phyloP scores from a whole-genome alignment of 345 rosid species.

The Bruguiera sexangula region DNA sequence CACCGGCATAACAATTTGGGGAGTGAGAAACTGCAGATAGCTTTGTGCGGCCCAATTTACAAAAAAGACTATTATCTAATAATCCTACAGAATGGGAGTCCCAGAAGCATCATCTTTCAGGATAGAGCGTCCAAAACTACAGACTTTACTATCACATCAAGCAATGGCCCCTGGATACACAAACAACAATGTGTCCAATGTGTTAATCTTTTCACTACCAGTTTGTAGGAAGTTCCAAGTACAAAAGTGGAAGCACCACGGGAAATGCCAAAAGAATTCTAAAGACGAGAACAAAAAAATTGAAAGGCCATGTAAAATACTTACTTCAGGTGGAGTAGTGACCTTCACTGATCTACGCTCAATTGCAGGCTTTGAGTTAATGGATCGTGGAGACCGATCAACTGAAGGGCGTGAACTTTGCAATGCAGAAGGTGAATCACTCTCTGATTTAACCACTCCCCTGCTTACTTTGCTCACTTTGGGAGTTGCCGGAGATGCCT shows the following conservation, averaged over 20 bases:
- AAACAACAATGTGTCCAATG: background rate
- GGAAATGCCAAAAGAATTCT: slow-evolving; percentile 3
- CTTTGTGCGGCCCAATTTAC: no score
- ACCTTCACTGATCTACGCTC: slow-evolving; percentile 71
- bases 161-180: background rate
- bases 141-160: background rate
- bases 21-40: no score
- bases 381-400: slow-evolving; percentile 68
- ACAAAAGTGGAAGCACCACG: background rate
- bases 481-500: slow-evolving; percentile 67
- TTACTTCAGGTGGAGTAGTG: slow-evolving; percentile 68
- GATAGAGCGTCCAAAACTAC: background rate
- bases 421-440: slow-evolving; percentile 55
- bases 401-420: slow-evolving; percentile 59
- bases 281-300: slow-evolving; percentile 6
- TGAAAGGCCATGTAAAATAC: slow-evolving; percentile 12
- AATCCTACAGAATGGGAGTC: background rate
- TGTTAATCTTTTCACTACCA: background rate
- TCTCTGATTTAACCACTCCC: slow-evolving; percentile 53
- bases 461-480: slow-evolving; percentile 53
- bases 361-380: slow-evolving; percentile 54
- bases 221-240: background rate
- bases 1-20: no score
- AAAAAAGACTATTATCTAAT: background rate
- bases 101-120: background rate